Percentiles rank a stretch among this genome's conserved stretches.
Conservation (phyloP, 805 yeast species). For the Lipomyces chichibuensis region DNA sequence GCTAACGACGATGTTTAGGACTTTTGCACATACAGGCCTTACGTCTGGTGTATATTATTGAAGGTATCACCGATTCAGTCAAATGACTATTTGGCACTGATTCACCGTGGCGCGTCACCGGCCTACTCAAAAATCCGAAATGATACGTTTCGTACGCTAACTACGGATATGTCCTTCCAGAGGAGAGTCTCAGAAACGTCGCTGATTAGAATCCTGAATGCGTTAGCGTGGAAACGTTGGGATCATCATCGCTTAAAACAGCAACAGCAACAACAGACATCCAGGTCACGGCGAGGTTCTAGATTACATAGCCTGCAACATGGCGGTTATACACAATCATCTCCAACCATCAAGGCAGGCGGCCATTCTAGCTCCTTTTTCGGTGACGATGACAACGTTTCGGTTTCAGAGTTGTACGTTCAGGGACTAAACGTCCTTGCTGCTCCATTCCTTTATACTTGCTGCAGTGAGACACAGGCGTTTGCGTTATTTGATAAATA, state of each 20-base stretch:
- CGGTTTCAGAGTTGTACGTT: conserved; percentile 56
- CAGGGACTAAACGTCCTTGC: conserved; percentile 88
- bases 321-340: neutral
- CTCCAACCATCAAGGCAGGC: neutral
- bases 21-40: conserved; percentile 67
- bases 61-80: conserved; percentile 63
- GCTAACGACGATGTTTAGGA: conserved; percentile 39
- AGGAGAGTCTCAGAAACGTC: conserved; percentile 69
- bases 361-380: conserved; percentile 39
- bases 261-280: conserved; percentile 25
- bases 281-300: conserved; percentile 15
- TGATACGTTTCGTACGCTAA: conserved; percentile 83
- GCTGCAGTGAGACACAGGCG: conserved; percentile 84
- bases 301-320: neutral
- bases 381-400: conserved; percentile 5
- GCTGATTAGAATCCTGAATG: conserved; percentile 67
- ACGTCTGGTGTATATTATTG: conserved; percentile 79
- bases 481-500: conserved; percentile 69
- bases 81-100: conserved; percentile 56
- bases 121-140: conserved; percentile 72
- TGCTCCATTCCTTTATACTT: conserved; percentile 78
- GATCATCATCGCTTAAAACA: conserved; percentile 16
- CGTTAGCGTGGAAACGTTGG: conserved; percentile 56
- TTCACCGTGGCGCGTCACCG: conserved; percentile 60
- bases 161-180: conserved; percentile 69